Evolutionary conservation across 2,329 filamentous ascomycete species (phyloP).

Genomic region (Talaromyces verruculosus): DNA sequence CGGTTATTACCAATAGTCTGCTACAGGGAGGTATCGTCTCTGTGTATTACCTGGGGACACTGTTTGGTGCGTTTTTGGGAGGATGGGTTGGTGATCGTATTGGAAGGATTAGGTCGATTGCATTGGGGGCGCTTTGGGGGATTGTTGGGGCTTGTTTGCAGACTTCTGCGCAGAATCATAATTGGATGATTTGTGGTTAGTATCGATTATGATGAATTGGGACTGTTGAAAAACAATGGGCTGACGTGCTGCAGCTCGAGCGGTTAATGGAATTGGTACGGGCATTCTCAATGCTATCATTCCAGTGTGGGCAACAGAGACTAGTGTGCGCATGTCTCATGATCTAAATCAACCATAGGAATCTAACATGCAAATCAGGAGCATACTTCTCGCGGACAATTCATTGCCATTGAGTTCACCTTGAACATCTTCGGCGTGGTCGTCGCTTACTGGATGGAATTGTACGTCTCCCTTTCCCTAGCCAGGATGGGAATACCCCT

Average conservation of each 20-base stretch:
- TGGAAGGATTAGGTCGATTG: constrained; percentile 65
- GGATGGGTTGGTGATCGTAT: constrained; percentile 64
- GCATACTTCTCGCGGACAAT: constrained; percentile 66
- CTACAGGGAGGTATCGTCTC: constrained; percentile 64
- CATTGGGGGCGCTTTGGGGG: constrained; percentile 58
- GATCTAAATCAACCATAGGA: background rate
- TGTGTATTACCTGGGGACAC: constrained; percentile 60
- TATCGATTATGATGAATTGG: background rate
- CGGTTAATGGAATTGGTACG: constrained; percentile 65
- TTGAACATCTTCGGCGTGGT: constrained; percentile 71
- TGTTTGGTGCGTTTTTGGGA: constrained; percentile 63
- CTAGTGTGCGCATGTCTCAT: constrained; percentile 27
- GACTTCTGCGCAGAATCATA: constrained; percentile 62
- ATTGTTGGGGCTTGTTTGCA: constrained; percentile 64
- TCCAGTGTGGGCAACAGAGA: constrained; percentile 71
- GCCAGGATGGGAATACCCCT: constrained; percentile 17
- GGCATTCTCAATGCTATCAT: constrained; percentile 70
- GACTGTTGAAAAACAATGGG: background rate
- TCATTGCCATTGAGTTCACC: constrained; percentile 71
- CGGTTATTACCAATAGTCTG: constrained; percentile 59
- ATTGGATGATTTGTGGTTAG: constrained; percentile 69
- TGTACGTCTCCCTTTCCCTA: constrained; percentile 34
- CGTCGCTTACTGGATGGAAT: constrained; percentile 61
- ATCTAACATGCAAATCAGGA: constrained; percentile 40
- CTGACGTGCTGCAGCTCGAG: constrained; percentile 45